Base-by-base conservation (phyloP, 129 eudicot genomes). In the Escallonia rubra region DNA sequence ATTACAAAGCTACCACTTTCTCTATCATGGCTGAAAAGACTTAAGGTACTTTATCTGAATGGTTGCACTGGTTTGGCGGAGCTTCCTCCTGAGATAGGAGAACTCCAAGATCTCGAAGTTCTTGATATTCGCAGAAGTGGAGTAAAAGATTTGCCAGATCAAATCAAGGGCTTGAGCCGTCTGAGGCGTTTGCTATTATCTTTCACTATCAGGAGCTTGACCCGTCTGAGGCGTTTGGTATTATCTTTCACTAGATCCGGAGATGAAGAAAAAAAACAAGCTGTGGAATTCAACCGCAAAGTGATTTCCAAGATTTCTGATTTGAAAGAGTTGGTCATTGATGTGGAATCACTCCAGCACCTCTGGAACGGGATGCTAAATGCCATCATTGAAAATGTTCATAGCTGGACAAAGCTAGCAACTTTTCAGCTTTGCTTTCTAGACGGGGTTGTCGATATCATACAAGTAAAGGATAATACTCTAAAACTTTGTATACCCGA, bases 261-360 rank as follows among this genome's bases (percentile, higher is more conserved):
- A 2, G 66, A 46, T 54, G 43, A 53, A 23, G 34, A 66, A 51
- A 46, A 11, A 51, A 64, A 41, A n/a, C 43, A 16, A 16, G 23
- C 14, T 48, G 40, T 43, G 58, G 68, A 68, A 54, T 42, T 11
- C n/a, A 8, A 54, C 14, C 14, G 23, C 59, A 4, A 9, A 47
- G 64, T 71, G 7, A 71, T 72, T 15, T 43, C 77, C 8, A 54
- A 44, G 52, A 15, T 66, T 40, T 50, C 54, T 14, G 66, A 61
- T 48, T 76, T 78, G 16, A 50, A 78, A 68, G 82, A 78, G 72
- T 63, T 78, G 63, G 44, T 63, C 45, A 61, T 78, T 78, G 78
- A 78, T 14, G 74, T 69, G 38, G 72, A 67, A 42, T 61, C 74
- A 38, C 47, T 41, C 10, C 41, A 63, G 62, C 58, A 43, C 48